A percentile compares a stretch with the other conserved stretches of the same genome.
Conservation (phyloP, 306 rosid genomes). For the Lithocarpus polystachyus region DNA sequence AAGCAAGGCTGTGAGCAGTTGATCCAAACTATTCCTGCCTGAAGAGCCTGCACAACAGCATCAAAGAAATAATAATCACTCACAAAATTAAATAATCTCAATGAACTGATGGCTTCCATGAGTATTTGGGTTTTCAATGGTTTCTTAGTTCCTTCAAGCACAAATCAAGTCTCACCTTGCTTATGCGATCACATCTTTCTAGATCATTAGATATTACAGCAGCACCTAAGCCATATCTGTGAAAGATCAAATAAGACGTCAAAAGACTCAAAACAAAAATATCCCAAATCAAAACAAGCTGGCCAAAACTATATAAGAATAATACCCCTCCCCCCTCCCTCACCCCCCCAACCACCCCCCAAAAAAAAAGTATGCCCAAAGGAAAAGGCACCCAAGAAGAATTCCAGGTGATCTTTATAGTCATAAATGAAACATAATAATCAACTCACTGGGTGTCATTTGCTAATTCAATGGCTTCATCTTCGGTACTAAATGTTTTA, state of each 20-base stretch:
- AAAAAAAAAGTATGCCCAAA: not conserved
- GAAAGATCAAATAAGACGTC: slow-evolving; percentile 25
- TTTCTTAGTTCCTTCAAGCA: not conserved
- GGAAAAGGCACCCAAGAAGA: not conserved
- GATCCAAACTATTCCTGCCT: slow-evolving; percentile 89
- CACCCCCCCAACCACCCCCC: accelerated
- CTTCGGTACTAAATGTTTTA: slow-evolving; percentile 87
- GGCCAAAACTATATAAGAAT: slow-evolving; percentile 1
- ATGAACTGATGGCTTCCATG: slow-evolving; percentile 1
- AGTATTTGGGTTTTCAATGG: not conserved
- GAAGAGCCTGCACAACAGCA: slow-evolving; percentile 59
- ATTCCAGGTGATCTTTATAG: not conserved
- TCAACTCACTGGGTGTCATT: slow-evolving; percentile 72
- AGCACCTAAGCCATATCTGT: slow-evolving; percentile 82
- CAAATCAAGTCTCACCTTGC: slow-evolving; percentile 58
- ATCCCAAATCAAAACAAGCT: slow-evolving; percentile 13
- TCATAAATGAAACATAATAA: slow-evolving; percentile 6
- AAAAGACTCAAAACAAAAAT: not conserved
- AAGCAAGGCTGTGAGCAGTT: slow-evolving; percentile 99
- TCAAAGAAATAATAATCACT: slow-evolving; percentile 8
- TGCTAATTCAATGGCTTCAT: slow-evolving; percentile 90
- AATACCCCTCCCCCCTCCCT: no score
- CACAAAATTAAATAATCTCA: not conserved
- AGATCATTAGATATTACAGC: slow-evolving; percentile 92
- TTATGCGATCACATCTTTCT: slow-evolving; percentile 86